These are phyloP conservation scores for Nosema muscidifuracis DNA, from an alignment of 371 early-diverging fungal species.

Conservation along the genomic window DNA sequence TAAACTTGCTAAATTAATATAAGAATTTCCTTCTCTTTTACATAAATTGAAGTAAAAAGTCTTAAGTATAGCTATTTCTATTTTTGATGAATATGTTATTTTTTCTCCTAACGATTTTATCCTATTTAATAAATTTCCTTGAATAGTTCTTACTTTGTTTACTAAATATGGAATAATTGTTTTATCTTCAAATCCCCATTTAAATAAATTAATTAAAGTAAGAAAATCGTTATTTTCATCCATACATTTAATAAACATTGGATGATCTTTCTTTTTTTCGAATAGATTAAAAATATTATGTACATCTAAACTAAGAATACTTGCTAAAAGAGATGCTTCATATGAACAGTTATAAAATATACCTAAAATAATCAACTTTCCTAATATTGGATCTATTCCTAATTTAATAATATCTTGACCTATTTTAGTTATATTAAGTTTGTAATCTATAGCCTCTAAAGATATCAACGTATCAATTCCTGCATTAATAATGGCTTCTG, in stretches of 20 bases:
- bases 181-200: neutral
- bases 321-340: slow-evolving; percentile 22
- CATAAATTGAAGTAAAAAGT: neutral
- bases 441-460: slow-evolving; percentile 40
- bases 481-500: slow-evolving; percentile 27
- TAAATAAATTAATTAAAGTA: slow-evolving; percentile 2
- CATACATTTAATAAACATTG: neutral
- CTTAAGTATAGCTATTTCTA: neutral
- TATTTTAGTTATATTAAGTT: slow-evolving; percentile 40
- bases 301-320: slow-evolving; percentile 26
- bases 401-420: slow-evolving; percentile 48
- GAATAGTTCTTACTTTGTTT: neutral
- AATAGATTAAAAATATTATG: neutral
- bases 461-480: slow-evolving; percentile 40
- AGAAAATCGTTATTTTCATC: neutral
- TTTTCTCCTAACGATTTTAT: neutral
- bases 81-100: neutral
- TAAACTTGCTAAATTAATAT: neutral
- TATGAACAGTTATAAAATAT: slow-evolving; percentile 18
- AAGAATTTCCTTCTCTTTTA: neutral
- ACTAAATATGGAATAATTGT: neutral
- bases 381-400: slow-evolving; percentile 38
- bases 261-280: neutral
- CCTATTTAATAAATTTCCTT: neutral
- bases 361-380: slow-evolving; percentile 38